Evolutionary conservation across 208 protist species (phyloP), one percentile per base, ranked within the genome.

Genomic region (Trypanosoma theileri): DNA sequence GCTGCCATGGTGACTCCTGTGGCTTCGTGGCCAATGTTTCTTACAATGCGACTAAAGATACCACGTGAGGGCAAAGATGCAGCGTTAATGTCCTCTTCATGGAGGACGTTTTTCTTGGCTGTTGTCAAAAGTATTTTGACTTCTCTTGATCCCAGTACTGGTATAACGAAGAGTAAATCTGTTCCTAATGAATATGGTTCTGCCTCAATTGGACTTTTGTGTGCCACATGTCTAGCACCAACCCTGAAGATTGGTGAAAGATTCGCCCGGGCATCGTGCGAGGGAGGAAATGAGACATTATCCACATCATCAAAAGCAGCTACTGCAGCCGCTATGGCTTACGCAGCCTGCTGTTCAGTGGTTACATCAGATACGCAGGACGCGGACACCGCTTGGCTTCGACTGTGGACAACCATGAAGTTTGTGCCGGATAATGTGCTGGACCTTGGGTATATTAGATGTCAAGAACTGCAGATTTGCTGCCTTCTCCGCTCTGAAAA

Each of bases 391-490:
- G 73, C 66, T 19, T 62, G 59, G 57, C n/a, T 65, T 46, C 46
- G 45, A 35, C 60, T 63, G n/a, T 71, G 66, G 66, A 45, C 53
- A 28, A 45, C 22, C 10, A 22, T 61, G 50, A 42, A 24, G 24
- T 12, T 55, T 41, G 17, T 7, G 0, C 31, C 16, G 7, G 45
- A 44, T 17, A 8, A 40, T 13, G 59, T 19, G 8, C 54, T 57
- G 24, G 14, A 44, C 28, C 22, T 56, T 6, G 46, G 53, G 51
- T 63, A 64, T 51, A 63, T 76, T 24, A 60, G 31, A n/a, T 82
- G 77, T 35, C 57, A 81, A 3, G 82, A 78, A 48, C 75, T 79
- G 74, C 80, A 82, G 51, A 67, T 89, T 26, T 70, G 70, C 48
- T 85, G 79, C 54, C 67, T 89, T 21, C 26, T 89, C 12, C 28